These are phyloP conservation scores for Thalassiosira mediterranea DNA, from an alignment of 352 stramenopile species.

Conservation along the genomic window DNA sequence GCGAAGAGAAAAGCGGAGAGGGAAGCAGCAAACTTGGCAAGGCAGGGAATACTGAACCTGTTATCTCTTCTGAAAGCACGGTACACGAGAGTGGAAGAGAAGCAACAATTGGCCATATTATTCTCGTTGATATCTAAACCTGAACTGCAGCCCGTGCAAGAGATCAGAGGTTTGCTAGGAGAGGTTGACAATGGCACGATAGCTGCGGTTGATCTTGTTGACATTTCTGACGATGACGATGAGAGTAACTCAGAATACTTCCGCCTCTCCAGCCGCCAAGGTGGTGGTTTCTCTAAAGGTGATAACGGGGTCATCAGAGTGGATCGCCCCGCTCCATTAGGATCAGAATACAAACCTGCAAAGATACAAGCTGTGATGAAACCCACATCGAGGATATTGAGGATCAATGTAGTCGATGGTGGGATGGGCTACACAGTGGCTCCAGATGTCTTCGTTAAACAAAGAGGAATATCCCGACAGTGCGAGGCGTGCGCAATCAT, in stretches of 20 bases:
- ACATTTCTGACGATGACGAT: slow-evolving; percentile 28
- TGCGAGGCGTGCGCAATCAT: slow-evolving; percentile 76
- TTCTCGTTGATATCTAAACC: slow-evolving; percentile 81
- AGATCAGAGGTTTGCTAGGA: slow-evolving; percentile 78
- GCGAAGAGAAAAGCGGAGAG: slow-evolving; percentile 37
- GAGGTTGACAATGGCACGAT: slow-evolving; percentile 83
- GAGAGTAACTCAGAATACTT: slow-evolving; percentile 49
- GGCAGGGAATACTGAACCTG: slow-evolving; percentile 80
- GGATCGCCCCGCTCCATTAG: slow-evolving; percentile 72
- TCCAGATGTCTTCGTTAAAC: slow-evolving; percentile 64
- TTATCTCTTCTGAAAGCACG: slow-evolving; percentile 79
- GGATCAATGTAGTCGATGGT: slow-evolving; percentile 75
- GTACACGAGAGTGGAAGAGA: slow-evolving; percentile 75
- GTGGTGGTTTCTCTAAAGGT: slow-evolving; percentile 68
- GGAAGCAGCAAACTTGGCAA: slow-evolving; percentile 40
- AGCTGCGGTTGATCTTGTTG: slow-evolving; percentile 58
- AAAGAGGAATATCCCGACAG: slow-evolving; percentile 41
- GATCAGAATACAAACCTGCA: slow-evolving; percentile 70
- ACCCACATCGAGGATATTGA: slow-evolving; percentile 66
- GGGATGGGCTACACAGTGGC: slow-evolving; percentile 66
- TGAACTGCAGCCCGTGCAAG: slow-evolving; percentile 72
- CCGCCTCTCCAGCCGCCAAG: slow-evolving; percentile 62
- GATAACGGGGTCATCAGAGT: slow-evolving; percentile 62
- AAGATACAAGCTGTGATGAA: slow-evolving; percentile 60
- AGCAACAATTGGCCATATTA: slow-evolving; percentile 82